Base-by-base conservation (phyloP, 225 moss, liverwort and hornwort genomes). In the Bryum argenteum region DNA sequence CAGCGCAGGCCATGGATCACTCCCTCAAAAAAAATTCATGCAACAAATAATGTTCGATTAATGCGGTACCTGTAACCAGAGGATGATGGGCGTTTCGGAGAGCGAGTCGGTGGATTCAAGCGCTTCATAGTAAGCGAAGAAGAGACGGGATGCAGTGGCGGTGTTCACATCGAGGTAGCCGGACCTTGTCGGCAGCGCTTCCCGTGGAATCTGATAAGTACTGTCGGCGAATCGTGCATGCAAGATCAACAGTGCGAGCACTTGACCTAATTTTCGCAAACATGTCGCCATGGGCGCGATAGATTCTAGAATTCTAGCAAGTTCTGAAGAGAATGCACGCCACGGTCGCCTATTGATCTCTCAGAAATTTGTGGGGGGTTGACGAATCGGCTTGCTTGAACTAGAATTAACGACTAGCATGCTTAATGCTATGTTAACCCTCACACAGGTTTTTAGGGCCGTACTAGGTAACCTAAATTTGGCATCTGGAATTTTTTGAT, bases 81-180 rank as follows among this genome's bases (percentile, higher is more conserved):
- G 65, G 8, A 88, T 23, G 42, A 88, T 22, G 56, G 88, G 88
- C 22, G 85, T 82, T n/a, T 60, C 56, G 2, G 68, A 63, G 11
- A 84, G 72, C 52, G 72, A 73, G 8, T 65, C 66, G 12, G 59
- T 13, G 15, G 79, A 63, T 2, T 84, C 69, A 9, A 81, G 50
- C 20, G 87, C 87, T 67, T 87, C 87, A 57, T 87, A 84, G 58
- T 76, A 87, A 54, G 76, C 48, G 74, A 79, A 87, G 71, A 87
- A 87, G 12, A 87, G 69, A 55, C 80, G 67, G 11, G 77, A 67
- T 47, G 79, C 82, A 39, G 71, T 80, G 23, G 68, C 0, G 23
- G 77, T 80, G 47, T 78, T 76, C 47, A 87, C 72, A 38, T 77
- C 17, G 8, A 87, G 65, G 84, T 87, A 87, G 9, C 87, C 87